Evolutionary conservation across 2,329 filamentous ascomycete species (phyloP).

Genomic region (Monilinia polystroma): DNA sequence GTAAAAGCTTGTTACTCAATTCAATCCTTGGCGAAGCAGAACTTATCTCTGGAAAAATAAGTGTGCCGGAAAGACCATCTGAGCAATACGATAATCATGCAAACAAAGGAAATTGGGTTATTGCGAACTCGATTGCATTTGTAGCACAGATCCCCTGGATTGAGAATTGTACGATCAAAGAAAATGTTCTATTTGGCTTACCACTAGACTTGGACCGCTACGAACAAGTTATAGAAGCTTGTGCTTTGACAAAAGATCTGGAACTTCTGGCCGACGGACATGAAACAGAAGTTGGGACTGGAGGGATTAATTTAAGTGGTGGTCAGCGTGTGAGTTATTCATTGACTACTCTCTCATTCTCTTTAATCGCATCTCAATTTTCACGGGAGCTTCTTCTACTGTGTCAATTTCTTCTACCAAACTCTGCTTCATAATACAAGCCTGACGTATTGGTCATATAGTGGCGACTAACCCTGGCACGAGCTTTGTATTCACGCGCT

Average conservation of each 20-base stretch:
- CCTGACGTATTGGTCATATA: conserved; percentile 43
- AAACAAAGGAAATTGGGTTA: conserved; percentile 61
- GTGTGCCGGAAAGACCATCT: conserved; percentile 50
- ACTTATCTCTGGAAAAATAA: conserved; percentile 60
- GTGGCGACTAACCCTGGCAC: conserved; percentile 74
- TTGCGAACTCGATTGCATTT: conserved; percentile 66
- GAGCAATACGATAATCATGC: conserved; percentile 58
- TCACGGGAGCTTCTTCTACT: background rate
- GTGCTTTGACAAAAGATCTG: conserved; percentile 71
- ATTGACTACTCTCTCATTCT: background rate
- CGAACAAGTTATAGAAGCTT: conserved; percentile 64
- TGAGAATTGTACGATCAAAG: conserved; percentile 71
- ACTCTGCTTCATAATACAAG: background rate
- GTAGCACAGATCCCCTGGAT: conserved; percentile 82
- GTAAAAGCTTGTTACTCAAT: conserved; percentile 72
- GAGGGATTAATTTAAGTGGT: conserved; percentile 78
- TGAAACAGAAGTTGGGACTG: conserved; percentile 74
- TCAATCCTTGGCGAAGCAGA: conserved; percentile 75
- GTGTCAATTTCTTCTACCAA: background rate
- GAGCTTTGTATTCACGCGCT: conserved; percentile 74
- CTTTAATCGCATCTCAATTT: background rate
- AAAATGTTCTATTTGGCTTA: conserved; percentile 75
- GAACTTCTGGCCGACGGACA: conserved; percentile 73
- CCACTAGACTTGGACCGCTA: conserved; percentile 67
- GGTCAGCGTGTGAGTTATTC: conserved; percentile 52